Percentiles rank a stretch among this genome's conserved stretches.
Evolutionary conservation across 2,329 filamentous ascomycete species (phyloP).

Genomic region (Mariannaea elegans): DNA sequence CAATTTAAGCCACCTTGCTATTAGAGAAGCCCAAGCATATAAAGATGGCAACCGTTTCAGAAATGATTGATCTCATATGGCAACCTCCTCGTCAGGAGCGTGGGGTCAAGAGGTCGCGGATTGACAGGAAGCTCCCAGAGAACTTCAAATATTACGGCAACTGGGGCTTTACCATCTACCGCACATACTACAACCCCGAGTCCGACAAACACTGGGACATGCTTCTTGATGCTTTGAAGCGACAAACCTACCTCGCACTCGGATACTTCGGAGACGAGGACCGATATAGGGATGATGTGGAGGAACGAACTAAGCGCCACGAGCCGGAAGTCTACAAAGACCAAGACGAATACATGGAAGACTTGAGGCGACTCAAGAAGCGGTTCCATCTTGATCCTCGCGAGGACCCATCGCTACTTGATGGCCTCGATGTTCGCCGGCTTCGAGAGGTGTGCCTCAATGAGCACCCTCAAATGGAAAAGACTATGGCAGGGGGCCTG

Average conservation of each 20-base stretch:
- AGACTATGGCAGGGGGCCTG: neutral
- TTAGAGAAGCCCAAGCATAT: neutral
- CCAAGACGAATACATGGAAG: neutral
- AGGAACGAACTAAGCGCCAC: neutral
- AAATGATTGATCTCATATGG: constrained; percentile 6
- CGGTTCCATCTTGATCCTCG: constrained; percentile 2
- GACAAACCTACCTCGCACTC: constrained; percentile 7
- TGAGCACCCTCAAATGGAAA: neutral
- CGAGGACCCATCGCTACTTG: neutral
- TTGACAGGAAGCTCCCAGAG: constrained; percentile 4
- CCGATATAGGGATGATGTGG: neutral
- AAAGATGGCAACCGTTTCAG: constrained; percentile 2
- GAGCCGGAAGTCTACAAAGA: neutral
- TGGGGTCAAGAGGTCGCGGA: constrained; percentile 2
- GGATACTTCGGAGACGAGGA: neutral
- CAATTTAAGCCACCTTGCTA: neutral
- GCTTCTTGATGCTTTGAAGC: constrained; percentile 10
- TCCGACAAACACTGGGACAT: constrained; percentile 10
- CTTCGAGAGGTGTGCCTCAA: neutral
- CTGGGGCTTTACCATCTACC: constrained; percentile 20
- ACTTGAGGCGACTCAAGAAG: neutral
- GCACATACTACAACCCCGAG: constrained; percentile 18
- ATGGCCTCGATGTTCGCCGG: neutral
- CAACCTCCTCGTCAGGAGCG: constrained; percentile 1
- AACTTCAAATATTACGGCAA: constrained; percentile 19